Percentiles rank a stretch among this genome's conserved stretches.
Conservation (phyloP, 2,329 filamentous ascomycete genomes). For the Fusarium luffae region DNA sequence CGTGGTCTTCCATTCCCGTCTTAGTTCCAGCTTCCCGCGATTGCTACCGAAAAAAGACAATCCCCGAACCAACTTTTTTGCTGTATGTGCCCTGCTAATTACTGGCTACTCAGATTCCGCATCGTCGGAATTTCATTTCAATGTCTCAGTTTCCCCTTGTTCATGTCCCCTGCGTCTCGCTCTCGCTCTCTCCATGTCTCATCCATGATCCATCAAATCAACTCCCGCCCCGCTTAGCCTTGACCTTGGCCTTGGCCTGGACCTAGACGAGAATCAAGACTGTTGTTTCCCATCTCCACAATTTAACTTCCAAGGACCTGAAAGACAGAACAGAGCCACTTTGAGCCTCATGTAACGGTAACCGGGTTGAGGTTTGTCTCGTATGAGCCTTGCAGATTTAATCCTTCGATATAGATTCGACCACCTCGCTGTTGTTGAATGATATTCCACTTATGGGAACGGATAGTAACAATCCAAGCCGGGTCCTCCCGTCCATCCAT, state of each 20-base stretch:
- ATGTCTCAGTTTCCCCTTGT: not conserved
- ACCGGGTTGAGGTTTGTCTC: conserved; percentile 7
- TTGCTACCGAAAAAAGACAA: not conserved
- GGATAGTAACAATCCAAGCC: conserved; percentile 5
- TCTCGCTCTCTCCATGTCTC: conserved; percentile 8
- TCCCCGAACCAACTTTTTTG: conserved; percentile 12
- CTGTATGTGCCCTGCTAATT: not conserved
- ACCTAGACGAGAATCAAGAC: not conserved
- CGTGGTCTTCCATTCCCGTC: conserved; percentile 6
- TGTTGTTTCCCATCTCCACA: conserved; percentile 15
- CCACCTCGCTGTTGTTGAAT: not conserved
- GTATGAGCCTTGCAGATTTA: conserved; percentile 14
- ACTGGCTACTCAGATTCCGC: not conserved
- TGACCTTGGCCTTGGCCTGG: not conserved
- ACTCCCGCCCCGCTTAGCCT: conserved; percentile 5
- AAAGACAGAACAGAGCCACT: conserved; percentile 21
- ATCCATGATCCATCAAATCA: not conserved
- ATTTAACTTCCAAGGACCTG: conserved; percentile 10
- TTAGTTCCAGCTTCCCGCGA: conserved; percentile 1
- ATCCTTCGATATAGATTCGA: conserved; percentile 1
- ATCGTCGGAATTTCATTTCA: conserved; percentile 27
- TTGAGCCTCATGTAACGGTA: conserved; percentile 19
- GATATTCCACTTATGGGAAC: conserved; percentile 5
- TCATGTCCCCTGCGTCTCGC: not conserved
- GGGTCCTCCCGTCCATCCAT: not conserved